Conservation (phyloP, 768 basidiomycete genomes). For the Pleurotus giganteus region DNA sequence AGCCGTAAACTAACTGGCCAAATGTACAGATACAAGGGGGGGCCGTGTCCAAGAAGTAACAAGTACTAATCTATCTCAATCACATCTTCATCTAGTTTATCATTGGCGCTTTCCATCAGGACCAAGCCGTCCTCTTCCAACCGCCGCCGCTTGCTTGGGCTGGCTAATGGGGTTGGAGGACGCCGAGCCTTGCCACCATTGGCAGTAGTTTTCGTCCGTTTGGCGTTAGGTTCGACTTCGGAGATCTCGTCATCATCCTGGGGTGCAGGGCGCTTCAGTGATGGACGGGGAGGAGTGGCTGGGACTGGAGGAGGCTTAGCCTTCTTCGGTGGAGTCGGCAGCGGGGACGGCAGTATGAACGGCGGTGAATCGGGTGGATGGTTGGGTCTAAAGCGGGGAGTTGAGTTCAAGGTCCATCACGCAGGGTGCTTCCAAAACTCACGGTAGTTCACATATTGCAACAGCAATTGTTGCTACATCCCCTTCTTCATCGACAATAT, state of each 20-base stretch:
- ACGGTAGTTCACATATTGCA: conserved; percentile 70
- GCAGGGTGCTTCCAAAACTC: conserved; percentile 32
- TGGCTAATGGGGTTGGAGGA: conserved; percentile 27
- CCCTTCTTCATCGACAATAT: conserved; percentile 86
- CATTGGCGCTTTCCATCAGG: conserved; percentile 57
- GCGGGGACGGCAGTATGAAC: conserved; percentile 62
- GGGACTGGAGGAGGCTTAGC: conserved; percentile 38
- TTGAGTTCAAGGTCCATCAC: not conserved
- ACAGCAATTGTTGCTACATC: conserved; percentile 71
- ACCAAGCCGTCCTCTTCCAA: conserved; percentile 77
- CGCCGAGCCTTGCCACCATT: conserved; percentile 20
- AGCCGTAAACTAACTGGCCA: no score
- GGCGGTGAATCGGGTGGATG: conserved; percentile 50
- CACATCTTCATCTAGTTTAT: conserved; percentile 52
- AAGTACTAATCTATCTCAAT: conserved; percentile 57
- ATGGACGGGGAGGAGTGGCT: conserved; percentile 39
- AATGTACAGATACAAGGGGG: no score
- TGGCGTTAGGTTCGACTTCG: conserved; percentile 56
- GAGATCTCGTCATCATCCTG: conserved; percentile 52
- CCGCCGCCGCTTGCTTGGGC: conserved; percentile 62
- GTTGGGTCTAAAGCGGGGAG: conserved; percentile 40
- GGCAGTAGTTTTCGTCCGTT: conserved; percentile 40
- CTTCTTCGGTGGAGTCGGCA: conserved; percentile 54
- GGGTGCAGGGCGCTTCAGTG: conserved; percentile 55
- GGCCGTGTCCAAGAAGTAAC: no score